These are phyloP conservation scores for Capronia epimyces DNA, from an alignment of 2,329 filamentous ascomycete genomes.

Conservation along the genomic window DNA sequence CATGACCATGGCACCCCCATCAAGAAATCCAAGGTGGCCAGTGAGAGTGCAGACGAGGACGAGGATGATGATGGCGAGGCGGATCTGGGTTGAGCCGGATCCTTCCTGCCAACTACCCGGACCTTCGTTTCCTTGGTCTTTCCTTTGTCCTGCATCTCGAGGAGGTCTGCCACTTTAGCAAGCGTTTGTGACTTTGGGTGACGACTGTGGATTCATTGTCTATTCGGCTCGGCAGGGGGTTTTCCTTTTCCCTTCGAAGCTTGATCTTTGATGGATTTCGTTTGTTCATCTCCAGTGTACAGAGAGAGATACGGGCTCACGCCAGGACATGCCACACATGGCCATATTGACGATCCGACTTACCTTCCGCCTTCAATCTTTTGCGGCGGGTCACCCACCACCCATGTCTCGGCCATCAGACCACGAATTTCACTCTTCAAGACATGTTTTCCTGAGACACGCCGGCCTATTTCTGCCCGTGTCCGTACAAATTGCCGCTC, in stretches of 20 bases:
- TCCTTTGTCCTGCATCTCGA: constrained; percentile 23
- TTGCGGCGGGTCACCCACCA: neutral
- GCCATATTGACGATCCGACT: constrained; percentile 12
- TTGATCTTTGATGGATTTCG: constrained; percentile 21
- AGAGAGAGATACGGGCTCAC: constrained; percentile 28
- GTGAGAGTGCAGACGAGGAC: constrained; percentile 48
- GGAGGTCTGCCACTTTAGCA: constrained; percentile 27
- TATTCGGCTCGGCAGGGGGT: constrained; percentile 10
- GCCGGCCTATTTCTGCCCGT: constrained; percentile 1
- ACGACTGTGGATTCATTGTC: constrained; percentile 17
- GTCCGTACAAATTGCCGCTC: constrained; percentile 15
- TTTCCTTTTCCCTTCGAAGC: constrained; percentile 16
- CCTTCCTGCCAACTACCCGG: neutral
- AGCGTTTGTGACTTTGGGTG: constrained; percentile 25
- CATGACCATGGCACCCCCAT: constrained; percentile 41
- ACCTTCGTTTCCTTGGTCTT: constrained; percentile 7
- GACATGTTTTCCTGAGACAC: constrained; percentile 4
- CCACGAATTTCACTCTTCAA: neutral
- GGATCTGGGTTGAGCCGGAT: constrained; percentile 30
- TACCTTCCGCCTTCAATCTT: constrained; percentile 4
- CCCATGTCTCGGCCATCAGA: neutral
- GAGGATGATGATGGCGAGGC: constrained; percentile 52
- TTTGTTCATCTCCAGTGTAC: constrained; percentile 18
- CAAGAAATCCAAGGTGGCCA: constrained; percentile 49
- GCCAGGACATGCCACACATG: constrained; percentile 23